Conservation (phyloP, 2,329 filamentous ascomycete species). For the Colletotrichum zoysiae region DNA sequence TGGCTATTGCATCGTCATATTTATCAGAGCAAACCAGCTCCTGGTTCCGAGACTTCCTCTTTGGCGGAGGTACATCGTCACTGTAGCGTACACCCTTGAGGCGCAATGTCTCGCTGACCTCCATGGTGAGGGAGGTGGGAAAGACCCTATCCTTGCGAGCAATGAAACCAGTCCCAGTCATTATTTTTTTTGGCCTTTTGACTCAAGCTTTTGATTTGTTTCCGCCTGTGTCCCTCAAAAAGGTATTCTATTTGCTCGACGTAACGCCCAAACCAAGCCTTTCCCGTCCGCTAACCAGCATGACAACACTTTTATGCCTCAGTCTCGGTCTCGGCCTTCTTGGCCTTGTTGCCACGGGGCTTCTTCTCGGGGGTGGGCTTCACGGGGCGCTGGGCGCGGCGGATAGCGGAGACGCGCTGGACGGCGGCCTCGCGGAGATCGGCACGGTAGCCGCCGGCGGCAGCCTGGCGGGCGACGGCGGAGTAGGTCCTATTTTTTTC, state of each 20-base stretch:
- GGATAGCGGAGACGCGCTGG: conserved; percentile 88
- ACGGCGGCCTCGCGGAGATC: conserved; percentile 85
- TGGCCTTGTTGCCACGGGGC: conserved; percentile 83
- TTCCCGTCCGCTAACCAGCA: conserved; percentile 34
- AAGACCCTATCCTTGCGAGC: conserved; percentile 2
- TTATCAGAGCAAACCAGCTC: neutral
- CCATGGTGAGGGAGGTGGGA: neutral
- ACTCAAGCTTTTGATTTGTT: conserved; percentile 42
- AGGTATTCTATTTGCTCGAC: conserved; percentile 42
- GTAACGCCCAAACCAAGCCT: conserved; percentile 41
- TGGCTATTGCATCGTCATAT: neutral
- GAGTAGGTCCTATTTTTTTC: conserved; percentile 79
- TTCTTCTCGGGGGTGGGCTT: conserved; percentile 82
- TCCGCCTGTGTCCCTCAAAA: conserved; percentile 39
- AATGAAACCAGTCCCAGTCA: conserved; percentile 30
- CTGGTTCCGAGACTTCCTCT: neutral
- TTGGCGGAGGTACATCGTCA: neutral
- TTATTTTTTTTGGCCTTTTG: conserved; percentile 40
- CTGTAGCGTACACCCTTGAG: neutral
- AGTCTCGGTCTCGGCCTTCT: conserved; percentile 74
- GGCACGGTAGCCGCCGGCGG: conserved; percentile 87
- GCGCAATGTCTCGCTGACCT: neutral
- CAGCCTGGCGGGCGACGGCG: conserved; percentile 83
- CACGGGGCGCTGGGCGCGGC: conserved; percentile 80
- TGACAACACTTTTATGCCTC: conserved; percentile 46